These are phyloP conservation scores for Hypoxylon perforatum DNA, from an alignment of 495 filamentous ascomycete genomes.

Conservation along the genomic window DNA sequence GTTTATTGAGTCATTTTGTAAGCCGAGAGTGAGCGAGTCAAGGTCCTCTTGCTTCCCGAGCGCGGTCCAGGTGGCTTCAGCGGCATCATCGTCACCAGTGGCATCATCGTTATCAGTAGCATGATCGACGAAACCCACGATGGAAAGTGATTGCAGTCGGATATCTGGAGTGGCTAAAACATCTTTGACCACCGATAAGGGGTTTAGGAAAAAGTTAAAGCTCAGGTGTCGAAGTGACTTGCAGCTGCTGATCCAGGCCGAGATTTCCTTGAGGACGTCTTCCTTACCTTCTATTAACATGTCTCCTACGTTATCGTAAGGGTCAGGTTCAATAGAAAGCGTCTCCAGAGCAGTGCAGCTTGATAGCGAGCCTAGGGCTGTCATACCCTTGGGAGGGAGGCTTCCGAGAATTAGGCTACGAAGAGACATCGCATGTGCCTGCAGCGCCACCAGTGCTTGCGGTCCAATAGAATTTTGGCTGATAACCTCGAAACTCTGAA, in stretches of 20 bases:
- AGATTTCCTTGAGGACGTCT: conserved; percentile 61
- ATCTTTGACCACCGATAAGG: conserved; percentile 62
- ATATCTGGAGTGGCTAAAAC: conserved; percentile 53
- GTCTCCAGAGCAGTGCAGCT: conserved; percentile 63
- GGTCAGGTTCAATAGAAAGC: conserved; percentile 59
- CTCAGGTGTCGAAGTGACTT: conserved; percentile 61
- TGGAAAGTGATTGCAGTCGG: conserved; percentile 38
- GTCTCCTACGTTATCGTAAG: conserved; percentile 43
- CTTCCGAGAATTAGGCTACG: conserved; percentile 64
- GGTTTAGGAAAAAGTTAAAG: conserved; percentile 62
- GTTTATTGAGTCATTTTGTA: conserved; percentile 55
- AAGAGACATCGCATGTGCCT: conserved; percentile 66
- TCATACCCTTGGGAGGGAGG: conserved; percentile 60
- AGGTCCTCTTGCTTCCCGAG: conserved; percentile 43
- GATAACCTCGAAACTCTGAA: conserved; percentile 69
- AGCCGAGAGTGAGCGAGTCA: conserved; percentile 52
- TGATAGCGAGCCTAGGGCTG: conserved; percentile 59
- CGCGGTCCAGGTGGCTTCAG: conserved; percentile 19
- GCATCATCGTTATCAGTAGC: no score
- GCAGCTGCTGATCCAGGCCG: conserved; percentile 68
- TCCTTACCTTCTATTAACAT: conserved; percentile 60
- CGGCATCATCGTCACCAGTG: no score
- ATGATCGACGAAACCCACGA: conserved; percentile 34
- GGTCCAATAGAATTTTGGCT: conserved; percentile 61
- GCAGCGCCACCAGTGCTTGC: conserved; percentile 69